phyloP scores from a whole-genome alignment of 2,329 filamentous ascomycete species.

The Epichloe gansuensis region DNA sequence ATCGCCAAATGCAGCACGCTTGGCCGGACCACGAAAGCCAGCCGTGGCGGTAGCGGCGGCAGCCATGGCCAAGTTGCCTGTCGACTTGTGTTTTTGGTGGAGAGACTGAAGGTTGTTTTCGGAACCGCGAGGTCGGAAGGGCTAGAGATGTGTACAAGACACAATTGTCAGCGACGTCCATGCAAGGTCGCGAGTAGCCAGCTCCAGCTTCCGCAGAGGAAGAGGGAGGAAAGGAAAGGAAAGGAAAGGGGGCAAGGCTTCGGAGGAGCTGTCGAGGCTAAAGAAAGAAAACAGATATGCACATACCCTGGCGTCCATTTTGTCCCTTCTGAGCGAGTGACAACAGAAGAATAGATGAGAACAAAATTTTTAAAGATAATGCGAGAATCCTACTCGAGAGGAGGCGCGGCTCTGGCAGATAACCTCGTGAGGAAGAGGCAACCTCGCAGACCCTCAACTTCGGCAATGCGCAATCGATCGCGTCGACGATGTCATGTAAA shows the following conservation, averaged over 20 bases:
- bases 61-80: slow-evolving; percentile 39
- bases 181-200: no score
- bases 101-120: slow-evolving; percentile 42
- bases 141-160: slow-evolving; percentile 15
- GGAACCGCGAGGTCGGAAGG: slow-evolving; percentile 34
- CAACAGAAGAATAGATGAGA: background rate
- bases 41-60: slow-evolving; percentile 10
- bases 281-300: background rate
- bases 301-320: slow-evolving; percentile 8
- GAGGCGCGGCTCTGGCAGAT: background rate
- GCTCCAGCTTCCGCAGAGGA: background rate
- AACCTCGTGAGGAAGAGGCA: slow-evolving; percentile 1
- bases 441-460: slow-evolving; percentile 1
- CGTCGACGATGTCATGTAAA: slow-evolving; percentile 3
- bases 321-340: background rate
- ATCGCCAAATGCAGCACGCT: slow-evolving; percentile 71
- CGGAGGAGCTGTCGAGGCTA: no score
- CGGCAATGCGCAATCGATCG: slow-evolving; percentile 1
- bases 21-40: slow-evolving; percentile 38
- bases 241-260: background rate
- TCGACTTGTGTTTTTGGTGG: slow-evolving; percentile 76
- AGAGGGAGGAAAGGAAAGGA: background rate
- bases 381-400: slow-evolving; percentile 1
- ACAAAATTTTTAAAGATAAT: background rate
- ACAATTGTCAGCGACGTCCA: background rate